A percentile compares a stretch with the other conserved stretches of the same genome.
These are phyloP conservation scores for Hemileccinum impolitum DNA, from an alignment of 768 basidiomycete genomes.

Conservation along the genomic window DNA sequence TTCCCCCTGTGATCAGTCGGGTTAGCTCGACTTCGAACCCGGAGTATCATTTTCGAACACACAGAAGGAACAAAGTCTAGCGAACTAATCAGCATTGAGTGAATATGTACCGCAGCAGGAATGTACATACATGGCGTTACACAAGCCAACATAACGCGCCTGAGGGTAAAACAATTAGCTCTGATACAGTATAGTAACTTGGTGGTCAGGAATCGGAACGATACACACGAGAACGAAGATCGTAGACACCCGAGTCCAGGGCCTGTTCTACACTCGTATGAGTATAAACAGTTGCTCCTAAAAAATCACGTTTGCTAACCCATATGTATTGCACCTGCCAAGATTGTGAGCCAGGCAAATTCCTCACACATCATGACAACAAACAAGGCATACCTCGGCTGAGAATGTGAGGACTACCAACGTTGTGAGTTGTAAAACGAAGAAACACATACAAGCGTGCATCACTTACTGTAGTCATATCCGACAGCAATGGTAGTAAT, in stretches of 20 bases:
- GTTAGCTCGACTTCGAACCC: neutral
- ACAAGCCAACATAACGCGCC: neutral
- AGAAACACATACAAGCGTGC: too few species aligned
- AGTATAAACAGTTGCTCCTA: neutral
- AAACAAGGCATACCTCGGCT: neutral
- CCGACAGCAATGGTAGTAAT: too few species aligned
- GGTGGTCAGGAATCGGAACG: too few species aligned
- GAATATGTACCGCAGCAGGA: neutral
- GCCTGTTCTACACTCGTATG: neutral
- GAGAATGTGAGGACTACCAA: neutral
- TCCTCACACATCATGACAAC: neutral
- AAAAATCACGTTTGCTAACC: neutral
- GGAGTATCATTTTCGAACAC: neutral
- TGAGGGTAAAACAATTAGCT: neutral
- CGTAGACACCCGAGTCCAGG: neutral
- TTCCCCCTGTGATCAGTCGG: conserved; percentile 4
- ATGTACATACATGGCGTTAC: neutral
- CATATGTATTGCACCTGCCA: neutral
- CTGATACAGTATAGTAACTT: too few species aligned
- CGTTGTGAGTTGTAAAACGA: too few species aligned
- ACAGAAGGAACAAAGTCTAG: conserved; percentile 1
- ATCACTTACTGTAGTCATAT: too few species aligned
- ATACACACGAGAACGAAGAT: neutral
- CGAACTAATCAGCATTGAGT: neutral
- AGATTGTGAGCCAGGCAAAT: neutral